Base-by-base conservation (phyloP, 83 land plant species). In the Isoetes engelmannii region DNA sequence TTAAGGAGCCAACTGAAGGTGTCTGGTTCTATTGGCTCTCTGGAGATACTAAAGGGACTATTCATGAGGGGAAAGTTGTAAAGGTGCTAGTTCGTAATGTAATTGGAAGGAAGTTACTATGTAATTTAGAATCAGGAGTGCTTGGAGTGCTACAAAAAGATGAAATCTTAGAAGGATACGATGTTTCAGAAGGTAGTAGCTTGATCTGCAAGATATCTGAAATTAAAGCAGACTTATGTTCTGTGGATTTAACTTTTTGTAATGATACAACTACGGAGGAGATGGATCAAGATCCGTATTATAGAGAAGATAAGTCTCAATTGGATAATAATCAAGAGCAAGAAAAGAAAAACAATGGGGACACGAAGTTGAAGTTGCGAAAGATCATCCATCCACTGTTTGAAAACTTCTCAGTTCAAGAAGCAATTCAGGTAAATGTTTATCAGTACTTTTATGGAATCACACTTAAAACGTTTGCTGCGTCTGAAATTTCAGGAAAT, bases 331-430 rank as follows among this genome's bases (percentile, higher is more conserved):
- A 28, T 2, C 37, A 28, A 28, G 96, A 92, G 47, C 85, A 87
- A 70, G 84, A 82, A 59, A 70, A 74, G 46, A 89, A 85, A 69
- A 86, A 79, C 46, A 87, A 79, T 74, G 96, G 87, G 67, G 89
- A 85, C 62, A 92, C 81, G 12, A 92, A 87, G 68, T 49, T 61
- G 42, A 89, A 83, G 75, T 81, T 87, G 9, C 81, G 98, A 67
- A 90, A 87, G 98, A 93, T 93, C 50, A 88, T 87, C 48, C 98
- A 93, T 77, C 98, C 98, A 7, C 79, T 88, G 5, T 93, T 93
- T 69, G 89, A 84, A 73, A 93, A 93, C 70, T 70, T 84, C 5
- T 86, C 98, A 48, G 79, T 78, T 18, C 82, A 80, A 61, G 98
- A 90, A 74, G 96, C 98, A 15, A 84, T 72, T 63, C 72, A 87